These are phyloP conservation scores for Cyberlindnera mycetangii DNA, from an alignment of 805 yeast genomes.

Conservation along the genomic window DNA sequence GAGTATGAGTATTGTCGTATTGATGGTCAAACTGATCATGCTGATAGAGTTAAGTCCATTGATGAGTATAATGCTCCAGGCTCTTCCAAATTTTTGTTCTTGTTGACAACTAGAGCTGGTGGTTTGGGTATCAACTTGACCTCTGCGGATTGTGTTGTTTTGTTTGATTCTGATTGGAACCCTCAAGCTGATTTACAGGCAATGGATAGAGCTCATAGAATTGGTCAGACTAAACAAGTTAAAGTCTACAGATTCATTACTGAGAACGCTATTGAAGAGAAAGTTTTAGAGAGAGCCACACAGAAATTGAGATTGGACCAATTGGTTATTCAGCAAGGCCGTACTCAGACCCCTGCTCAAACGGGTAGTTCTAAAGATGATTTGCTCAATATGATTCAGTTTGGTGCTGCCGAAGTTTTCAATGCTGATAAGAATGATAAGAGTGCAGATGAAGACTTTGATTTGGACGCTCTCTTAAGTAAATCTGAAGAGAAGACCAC, in stretches of 20 bases:
- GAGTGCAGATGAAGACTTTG: slow-evolving; percentile 43
- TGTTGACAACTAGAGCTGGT: slow-evolving; percentile 84
- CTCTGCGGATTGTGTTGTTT: slow-evolving; percentile 72
- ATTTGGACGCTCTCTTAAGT: slow-evolving; percentile 58
- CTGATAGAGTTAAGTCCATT: slow-evolving; percentile 69
- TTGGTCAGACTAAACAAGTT: slow-evolving; percentile 83
- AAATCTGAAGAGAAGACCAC: slow-evolving; percentile 63
- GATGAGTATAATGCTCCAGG: slow-evolving; percentile 80
- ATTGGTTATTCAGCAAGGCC: slow-evolving; percentile 78
- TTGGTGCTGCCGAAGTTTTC: slow-evolving; percentile 70
- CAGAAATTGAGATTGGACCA: slow-evolving; percentile 78
- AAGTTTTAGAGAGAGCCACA: slow-evolving; percentile 76
- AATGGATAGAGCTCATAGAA: slow-evolving; percentile 87
- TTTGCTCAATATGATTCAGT: slow-evolving; percentile 76
- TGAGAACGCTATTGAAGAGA: slow-evolving; percentile 81
- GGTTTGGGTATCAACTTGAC: slow-evolving; percentile 85
- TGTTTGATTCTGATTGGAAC: slow-evolving; percentile 84
- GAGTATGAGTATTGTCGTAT: slow-evolving; percentile 72
- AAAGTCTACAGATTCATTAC: slow-evolving; percentile 75
- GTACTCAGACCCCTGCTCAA: slow-evolving; percentile 31
- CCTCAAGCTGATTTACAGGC: slow-evolving; percentile 90
- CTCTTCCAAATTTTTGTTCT: slow-evolving; percentile 66
- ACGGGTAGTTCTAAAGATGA: slow-evolving; percentile 61
- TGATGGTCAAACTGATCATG: slow-evolving; percentile 81
- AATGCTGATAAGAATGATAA: slow-evolving; percentile 27